Evolutionary conservation across 108 stramenopile genomes (phyloP), one percentile per base, ranked within the genome.

Genomic region (Nannochloropsis oceanica): DNA sequence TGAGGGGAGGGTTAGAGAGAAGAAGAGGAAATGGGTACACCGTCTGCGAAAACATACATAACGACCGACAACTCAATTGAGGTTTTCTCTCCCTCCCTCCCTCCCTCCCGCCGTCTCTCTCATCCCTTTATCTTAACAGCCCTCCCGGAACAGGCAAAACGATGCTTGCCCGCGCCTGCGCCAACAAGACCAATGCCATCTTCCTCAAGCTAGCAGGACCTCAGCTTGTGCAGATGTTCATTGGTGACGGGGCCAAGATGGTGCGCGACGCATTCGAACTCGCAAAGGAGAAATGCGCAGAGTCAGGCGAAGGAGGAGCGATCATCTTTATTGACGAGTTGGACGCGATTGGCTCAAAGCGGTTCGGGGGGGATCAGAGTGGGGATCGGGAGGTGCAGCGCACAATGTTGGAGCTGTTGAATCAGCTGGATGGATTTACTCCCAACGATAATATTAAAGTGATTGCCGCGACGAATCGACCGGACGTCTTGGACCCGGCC

Each of bases 101-200:
- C 22, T n/a, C 22, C 59, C 59, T 34, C 59, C 59, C 59, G 2
- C 18, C 59, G 8, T 5, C 2, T 9, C 59, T 73, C 59, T 73
- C n/a, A 73, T 10, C 18, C 59, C 22, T 73, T 3, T 9, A 7
- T 73, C 59, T 9, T 9, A 73, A 18, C 5, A 73, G 59, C 22
- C 98, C 98, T 2, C 99, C 99, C 9, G 99, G 99, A 25, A 99
- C 99, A 0, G 99, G 99, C 12, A 99, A 99, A 91, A 99, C 99
- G 0, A 90, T 99, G 26, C 88, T 99, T 81, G 99, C 99, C 8
- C 91, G 98, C 24, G 99, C 99, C 5, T 99, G 99, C 90, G 98
- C 99, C 81, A 98, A 98, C 84, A 95, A 98, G 87, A 99, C 98
- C 46, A 97, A 99, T 86, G 97, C 97, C 42, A 94, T 99, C 81